Conservation (phyloP, 2,329 filamentous ascomycete species). For the Nemania sp. region DNA sequence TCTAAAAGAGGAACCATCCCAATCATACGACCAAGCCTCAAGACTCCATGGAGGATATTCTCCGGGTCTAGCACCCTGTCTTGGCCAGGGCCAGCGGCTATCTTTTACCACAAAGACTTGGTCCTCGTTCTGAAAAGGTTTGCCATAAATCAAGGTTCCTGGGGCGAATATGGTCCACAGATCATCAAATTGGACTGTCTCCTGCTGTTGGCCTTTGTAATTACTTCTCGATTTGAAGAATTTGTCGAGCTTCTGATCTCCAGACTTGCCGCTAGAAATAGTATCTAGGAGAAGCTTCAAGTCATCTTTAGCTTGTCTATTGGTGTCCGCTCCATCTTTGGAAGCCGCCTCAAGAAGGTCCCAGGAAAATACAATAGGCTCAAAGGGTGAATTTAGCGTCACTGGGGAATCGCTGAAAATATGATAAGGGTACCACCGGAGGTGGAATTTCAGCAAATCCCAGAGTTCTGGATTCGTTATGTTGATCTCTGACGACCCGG, state of each 20-base stretch:
- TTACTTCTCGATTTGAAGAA: neutral
- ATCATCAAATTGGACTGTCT: conserved; percentile 5
- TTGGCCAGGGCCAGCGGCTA: neutral
- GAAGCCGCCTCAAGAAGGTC: neutral
- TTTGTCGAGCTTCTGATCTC: conserved; percentile 1
- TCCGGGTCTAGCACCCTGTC: neutral
- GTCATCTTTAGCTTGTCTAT: neutral
- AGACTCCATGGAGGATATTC: neutral
- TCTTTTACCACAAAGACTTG: conserved; percentile 10
- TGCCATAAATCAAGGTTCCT: conserved; percentile 7
- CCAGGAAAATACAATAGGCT: conserved; percentile 2
- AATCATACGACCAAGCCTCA: neutral
- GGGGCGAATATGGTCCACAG: conserved; percentile 10
- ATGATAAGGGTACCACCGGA: conserved; percentile 7
- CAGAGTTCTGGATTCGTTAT: neutral
- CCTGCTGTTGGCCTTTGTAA: conserved; percentile 2
- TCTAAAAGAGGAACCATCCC: neutral
- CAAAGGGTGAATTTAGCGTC: neutral
- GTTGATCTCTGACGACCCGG: neutral
- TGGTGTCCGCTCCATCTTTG: neutral
- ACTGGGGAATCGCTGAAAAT: neutral
- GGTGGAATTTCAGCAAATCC: neutral
- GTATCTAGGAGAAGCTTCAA: conserved; percentile 1
- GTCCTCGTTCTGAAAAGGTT: conserved; percentile 2
- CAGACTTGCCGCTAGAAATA: neutral